These are phyloP conservation scores for Scheffersomyces titani DNA, from an alignment of 1,139 yeast species.

Conservation along the genomic window DNA sequence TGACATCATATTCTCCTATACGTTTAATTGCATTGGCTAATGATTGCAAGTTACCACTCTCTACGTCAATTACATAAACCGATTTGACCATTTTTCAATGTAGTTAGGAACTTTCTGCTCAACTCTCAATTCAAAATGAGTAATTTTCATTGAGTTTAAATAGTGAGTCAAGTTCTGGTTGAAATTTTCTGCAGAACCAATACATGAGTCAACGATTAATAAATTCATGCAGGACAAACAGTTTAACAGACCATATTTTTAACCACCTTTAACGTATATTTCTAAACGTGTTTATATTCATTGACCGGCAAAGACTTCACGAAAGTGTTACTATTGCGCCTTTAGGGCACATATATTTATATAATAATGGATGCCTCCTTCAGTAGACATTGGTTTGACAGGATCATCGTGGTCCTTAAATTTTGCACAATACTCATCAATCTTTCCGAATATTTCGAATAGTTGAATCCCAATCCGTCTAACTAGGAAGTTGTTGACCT, in stretches of 20 bases:
- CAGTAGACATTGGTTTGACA: slow-evolving; percentile 8
- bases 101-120: background rate
- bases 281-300: background rate
- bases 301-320: background rate
- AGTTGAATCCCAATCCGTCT: slow-evolving; percentile 32
- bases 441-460: slow-evolving; percentile 36
- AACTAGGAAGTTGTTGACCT: slow-evolving; percentile 33
- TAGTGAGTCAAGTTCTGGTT: background rate
- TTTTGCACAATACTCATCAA: slow-evolving; percentile 29
- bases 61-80: slow-evolving; percentile 88
- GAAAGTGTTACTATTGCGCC: background rate
- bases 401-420: slow-evolving; percentile 17
- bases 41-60: slow-evolving; percentile 91
- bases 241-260: background rate
- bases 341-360: slow-evolving; percentile 34
- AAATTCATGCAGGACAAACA: background rate
- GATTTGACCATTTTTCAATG: slow-evolving; percentile 20
- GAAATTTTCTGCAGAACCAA: background rate
- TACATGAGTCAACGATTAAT: slow-evolving; percentile 6
- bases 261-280: background rate
- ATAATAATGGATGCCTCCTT: slow-evolving; percentile 29
- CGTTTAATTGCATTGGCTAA: slow-evolving; percentile 80
- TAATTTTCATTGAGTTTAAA: background rate
- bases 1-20: slow-evolving; percentile 64
- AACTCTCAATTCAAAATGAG: background rate